Evolutionary conservation across 2,329 filamentous ascomycete genomes (phyloP), one percentile per base, ranked within the genome.

Genomic region (Metarhizium guizhouense): DNA sequence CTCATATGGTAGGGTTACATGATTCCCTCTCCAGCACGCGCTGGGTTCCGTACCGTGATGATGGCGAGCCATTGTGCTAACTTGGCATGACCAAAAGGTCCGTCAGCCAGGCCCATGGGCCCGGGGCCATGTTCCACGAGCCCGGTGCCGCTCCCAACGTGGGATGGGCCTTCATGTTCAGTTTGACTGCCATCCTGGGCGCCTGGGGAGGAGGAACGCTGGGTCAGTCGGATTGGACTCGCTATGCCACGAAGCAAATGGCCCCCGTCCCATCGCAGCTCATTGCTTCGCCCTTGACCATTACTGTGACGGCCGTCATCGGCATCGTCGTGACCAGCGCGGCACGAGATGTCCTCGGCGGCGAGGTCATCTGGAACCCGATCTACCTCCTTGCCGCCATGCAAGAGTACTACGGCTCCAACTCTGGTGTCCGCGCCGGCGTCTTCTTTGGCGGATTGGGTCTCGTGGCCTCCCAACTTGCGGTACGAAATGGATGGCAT

Each of bases 131-230:
- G 57, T 65, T 65, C 54, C 55, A 61, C 20, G 47, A 63, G 43
- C 58, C 59, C 16, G 56, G 36, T 25, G 56, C 59, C 3, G 54
- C 62, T 18, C 59, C 62, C 20, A 61, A 61, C 38, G 52, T 62
- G 25, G 62, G 62, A 18, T 68, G 65, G 66, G 63, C 66, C 3
- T 67, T 67, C 58, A 60, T 67, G 47, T 68, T 66, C 48, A 65
- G 65, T 32, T 65, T 68, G 54, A 68, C 65, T 25, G 61, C 65
- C 6, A 63, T 65, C 32, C 57, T 65, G 11, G 64, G 64, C 13
- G 56, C 64, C 5, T 64, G 63, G 63, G 64, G 63, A 18, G 57
- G 59, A 38, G 64, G 64, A 40, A 64, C 61, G n/a, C 54, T 65
- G 25, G 64, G 64, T 2, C 64, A 65, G 54, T 64, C 64, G 14